Evolutionary conservation across 305 asterid genomes (phyloP).

Genomic region (Caryopteris hybrid): DNA sequence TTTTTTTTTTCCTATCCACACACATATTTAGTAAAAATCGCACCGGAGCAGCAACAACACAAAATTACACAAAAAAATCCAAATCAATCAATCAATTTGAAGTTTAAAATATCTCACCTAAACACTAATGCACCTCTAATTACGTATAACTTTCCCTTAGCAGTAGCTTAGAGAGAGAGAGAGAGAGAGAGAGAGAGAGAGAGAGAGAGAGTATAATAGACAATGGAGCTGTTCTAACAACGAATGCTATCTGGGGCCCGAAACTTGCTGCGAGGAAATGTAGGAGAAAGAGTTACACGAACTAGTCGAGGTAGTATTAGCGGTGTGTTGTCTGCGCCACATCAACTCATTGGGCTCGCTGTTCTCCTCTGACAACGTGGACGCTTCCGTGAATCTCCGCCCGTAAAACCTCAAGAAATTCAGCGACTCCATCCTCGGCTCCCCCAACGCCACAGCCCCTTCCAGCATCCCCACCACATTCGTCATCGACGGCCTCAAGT

Average conservation of each 20-base stretch:
- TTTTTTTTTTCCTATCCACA: too few species aligned
- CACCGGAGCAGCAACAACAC: too few species aligned
- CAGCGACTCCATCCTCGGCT: constrained; percentile 54
- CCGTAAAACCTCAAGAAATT: constrained; percentile 69
- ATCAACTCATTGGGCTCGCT: constrained; percentile 12
- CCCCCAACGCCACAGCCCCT: constrained; percentile 51
- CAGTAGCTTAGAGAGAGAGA: too few species aligned
- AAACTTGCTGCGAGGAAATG: constrained; percentile 62
- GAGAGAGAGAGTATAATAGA: too few species aligned
- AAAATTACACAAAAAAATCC: too few species aligned
- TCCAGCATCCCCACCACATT: constrained; percentile 75
- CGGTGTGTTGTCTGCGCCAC: constrained; percentile 26
- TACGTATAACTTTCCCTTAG: too few species aligned
- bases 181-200: too few species aligned
- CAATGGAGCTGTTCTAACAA: not conserved
- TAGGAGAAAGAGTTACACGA: constrained; percentile 44
- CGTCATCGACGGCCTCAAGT: constrained; percentile 65
- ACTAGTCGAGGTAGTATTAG: constrained; percentile 21
- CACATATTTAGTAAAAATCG: too few species aligned
- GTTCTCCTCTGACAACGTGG: constrained; percentile 34
- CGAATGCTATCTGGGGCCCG: constrained; percentile 61
- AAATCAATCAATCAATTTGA: too few species aligned
- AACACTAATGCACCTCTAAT: too few species aligned
- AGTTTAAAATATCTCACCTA: too few species aligned
- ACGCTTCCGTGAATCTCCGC: constrained; percentile 54